phyloP scores from a whole-genome alignment of 2,329 filamentous ascomycete species.

The Aspergillus versicolor region DNA sequence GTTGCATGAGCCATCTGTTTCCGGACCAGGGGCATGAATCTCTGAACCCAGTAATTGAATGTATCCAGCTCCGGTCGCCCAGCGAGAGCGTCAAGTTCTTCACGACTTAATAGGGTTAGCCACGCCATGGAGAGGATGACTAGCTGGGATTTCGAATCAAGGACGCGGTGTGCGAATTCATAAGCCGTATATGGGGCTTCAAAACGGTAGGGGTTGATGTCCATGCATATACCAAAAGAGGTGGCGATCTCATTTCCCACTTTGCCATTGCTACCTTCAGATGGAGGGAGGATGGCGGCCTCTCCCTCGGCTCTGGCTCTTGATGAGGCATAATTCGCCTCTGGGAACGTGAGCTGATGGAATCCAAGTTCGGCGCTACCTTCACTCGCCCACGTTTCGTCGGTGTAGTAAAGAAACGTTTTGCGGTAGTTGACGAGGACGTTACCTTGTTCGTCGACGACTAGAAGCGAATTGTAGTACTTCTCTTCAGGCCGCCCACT shows the following conservation, averaged over 20 bases:
- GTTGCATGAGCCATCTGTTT: constrained; percentile 28
- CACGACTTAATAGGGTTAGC: constrained; percentile 52
- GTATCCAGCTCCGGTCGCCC: constrained; percentile 58
- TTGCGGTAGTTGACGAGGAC: constrained; percentile 63
- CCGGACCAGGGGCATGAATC: constrained; percentile 54
- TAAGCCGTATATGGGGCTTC: constrained; percentile 57
- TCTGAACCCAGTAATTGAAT: constrained; percentile 62
- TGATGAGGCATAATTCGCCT: neutral
- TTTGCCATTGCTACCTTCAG: neutral
- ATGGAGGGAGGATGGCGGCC: neutral
- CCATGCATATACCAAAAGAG: constrained; percentile 53
- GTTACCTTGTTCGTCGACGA: constrained; percentile 55
- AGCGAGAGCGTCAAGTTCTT: constrained; percentile 47
- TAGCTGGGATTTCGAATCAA: constrained; percentile 49
- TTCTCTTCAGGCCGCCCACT: constrained; percentile 21
- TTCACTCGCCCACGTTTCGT: constrained; percentile 63
- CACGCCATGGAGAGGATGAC: constrained; percentile 65
- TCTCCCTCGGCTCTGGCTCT: neutral
- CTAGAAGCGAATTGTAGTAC: constrained; percentile 61
- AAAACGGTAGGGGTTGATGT: constrained; percentile 64
- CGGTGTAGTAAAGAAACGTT: constrained; percentile 65
- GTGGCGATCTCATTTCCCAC: constrained; percentile 33
- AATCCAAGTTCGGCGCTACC: constrained; percentile 40
- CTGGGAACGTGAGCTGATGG: constrained; percentile 22
- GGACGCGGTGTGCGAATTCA: constrained; percentile 59